Evolutionary conservation across 371 early-diverging fungal species (phyloP), one percentile per base, ranked within the genome.

Genomic region (Batrachochytrium dendrobatidis): DNA sequence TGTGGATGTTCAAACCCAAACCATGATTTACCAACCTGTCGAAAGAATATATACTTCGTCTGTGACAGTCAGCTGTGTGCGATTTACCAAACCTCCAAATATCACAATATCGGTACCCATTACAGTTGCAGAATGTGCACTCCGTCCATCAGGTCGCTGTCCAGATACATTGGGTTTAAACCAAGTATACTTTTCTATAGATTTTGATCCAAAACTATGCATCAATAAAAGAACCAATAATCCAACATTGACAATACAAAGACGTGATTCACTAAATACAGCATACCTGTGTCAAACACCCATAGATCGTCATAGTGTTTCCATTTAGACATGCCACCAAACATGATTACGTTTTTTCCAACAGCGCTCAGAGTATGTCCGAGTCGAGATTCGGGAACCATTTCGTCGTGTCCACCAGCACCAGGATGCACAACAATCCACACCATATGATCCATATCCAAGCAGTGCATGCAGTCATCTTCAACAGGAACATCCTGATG

Each of bases 231-330:
- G 50, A 25, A 10, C 26, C 26, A 55, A 55, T 22, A 12, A 28
- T 6, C 6, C 44, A 52, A 10, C 15, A 43, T 7, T 5, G 8
- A 34, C 31, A 30, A 25, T 20, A 33, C n/a, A 5, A 26, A 46
- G 12, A 25, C 7, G n/a, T 12, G 44, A 43, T 26, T 12, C 5
- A 45, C 17, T 35, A 44, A 22, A 22, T 22, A 5, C 20, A 46
- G 59, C 73, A 61, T 80, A 83, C 86, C 72, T 33, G 81, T 71
- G 60, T 86, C 83, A 63, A 86, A 72, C 31, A 74, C 66, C 61
- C 81, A 78, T 35, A 84, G 53, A 20, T 86, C 84, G 53, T 76
- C 75, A 48, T 78, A 81, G 2, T 64, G 68, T 0, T 69, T 64
- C 1, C 71, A 66, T 48, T 64, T 68, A 49, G 75, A 73, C 53